Evolutionary conservation across 2,329 filamentous ascomycete species (phyloP), one percentile per base, ranked within the genome.

Genomic region (Penicillium sp.): DNA sequence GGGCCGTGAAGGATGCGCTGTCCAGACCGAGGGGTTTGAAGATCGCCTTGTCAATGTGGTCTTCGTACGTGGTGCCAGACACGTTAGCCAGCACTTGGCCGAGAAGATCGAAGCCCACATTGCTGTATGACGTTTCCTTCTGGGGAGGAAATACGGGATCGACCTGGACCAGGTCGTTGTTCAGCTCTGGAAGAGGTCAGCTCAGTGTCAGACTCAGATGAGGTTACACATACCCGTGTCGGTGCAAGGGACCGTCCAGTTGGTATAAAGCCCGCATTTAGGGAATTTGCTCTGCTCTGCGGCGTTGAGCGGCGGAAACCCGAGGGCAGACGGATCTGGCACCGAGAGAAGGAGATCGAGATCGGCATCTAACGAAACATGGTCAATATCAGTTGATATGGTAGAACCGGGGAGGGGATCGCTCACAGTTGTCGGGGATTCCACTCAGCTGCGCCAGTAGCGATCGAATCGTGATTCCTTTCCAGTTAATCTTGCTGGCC

Each of bases 21-120:
- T 39, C 23, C 45, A 58, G 48, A 5, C 34, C 38, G 7, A 58
- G 29, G 3, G 47, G 45, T 1, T 32, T 28, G 5, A 58, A 39
- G 32, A 59, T 57, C 8, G 47, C 17, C 2, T 28, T 28, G 7
- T 41, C 23, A 23, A 59, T 47, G 38, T 57, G 57, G 3, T 53
- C 44, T 16, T 55, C 50, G 33, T 55, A 61, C 8, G n/a, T 35
- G 25, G 45, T 33, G 7, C 53, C 52, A 3, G 54, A 54, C 18
- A 58, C 53, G 18, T 59, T 57, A 15, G 48, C 43, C 3, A 61
- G 36, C 1, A 58, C 55, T 7, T 58, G 37, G 2, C 58, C 58
- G 4, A 61, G 45, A 11, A 61, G 43, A 13, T 58, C 50, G 23
- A 51, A 61, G n/a, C 53, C 57, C 15, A 57, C 40, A 33, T 60